These are phyloP conservation scores for Zalaria sp. DNA, from an alignment of 2,329 filamentous ascomycete genomes.

Conservation along the genomic window DNA sequence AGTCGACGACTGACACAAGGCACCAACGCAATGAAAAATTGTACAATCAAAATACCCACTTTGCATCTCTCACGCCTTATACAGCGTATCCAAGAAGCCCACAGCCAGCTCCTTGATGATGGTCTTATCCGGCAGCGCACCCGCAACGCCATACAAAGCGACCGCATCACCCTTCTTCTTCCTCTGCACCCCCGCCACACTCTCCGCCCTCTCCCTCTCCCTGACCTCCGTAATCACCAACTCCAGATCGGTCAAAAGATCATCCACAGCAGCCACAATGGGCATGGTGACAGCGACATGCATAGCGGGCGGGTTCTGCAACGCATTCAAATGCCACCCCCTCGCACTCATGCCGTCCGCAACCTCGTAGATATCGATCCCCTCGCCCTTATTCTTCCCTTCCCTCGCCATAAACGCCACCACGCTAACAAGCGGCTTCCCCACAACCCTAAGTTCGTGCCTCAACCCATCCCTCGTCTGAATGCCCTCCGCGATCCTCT, in stretches of 20 bases:
- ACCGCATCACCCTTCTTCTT: slow-evolving; percentile 62
- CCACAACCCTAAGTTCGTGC: slow-evolving; percentile 64
- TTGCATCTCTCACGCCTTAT: slow-evolving; percentile 53
- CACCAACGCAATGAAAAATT: no score
- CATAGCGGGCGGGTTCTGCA: slow-evolving; percentile 83
- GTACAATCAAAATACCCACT: background rate
- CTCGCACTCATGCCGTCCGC: slow-evolving; percentile 72
- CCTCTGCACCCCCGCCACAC: slow-evolving; percentile 52
- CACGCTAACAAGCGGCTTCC: slow-evolving; percentile 76
- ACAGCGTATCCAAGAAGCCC: slow-evolving; percentile 84
- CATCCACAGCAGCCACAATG: slow-evolving; percentile 67
- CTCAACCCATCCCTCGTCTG: slow-evolving; percentile 53
- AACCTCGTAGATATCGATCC: slow-evolving; percentile 87
- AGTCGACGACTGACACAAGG: no score
- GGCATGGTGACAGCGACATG: slow-evolving; percentile 90
- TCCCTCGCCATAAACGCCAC: slow-evolving; percentile 54
- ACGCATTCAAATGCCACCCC: slow-evolving; percentile 91
- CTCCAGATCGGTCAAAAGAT: slow-evolving; percentile 56
- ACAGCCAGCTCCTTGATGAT: slow-evolving; percentile 81
- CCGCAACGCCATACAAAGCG: slow-evolving; percentile 87
- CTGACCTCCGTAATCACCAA: slow-evolving; percentile 53
- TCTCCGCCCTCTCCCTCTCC: slow-evolving; percentile 63
- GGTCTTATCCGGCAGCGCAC: slow-evolving; percentile 88
- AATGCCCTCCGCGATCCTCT: slow-evolving; percentile 67
- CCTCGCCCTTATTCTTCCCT: slow-evolving; percentile 34